Percentiles rank a stretch among this genome's conserved stretches.
Evolutionary conservation across 1,284 basidiomycete species (phyloP).

Genomic region (Pisolithus thermaeus): DNA sequence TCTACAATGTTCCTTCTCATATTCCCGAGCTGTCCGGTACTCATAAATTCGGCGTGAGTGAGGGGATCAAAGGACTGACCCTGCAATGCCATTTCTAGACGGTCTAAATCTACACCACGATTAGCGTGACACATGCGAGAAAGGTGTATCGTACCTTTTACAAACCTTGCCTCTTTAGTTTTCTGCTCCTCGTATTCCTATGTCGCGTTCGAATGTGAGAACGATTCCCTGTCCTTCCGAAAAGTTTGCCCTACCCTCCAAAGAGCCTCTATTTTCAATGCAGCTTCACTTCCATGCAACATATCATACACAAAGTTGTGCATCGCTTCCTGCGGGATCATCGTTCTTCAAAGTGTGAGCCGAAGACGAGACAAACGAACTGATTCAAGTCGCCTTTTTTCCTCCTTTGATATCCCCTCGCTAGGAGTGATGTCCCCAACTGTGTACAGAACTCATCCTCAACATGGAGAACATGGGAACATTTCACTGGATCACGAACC

Average conservation of each 20-base stretch:
- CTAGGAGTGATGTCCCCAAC: constrained; percentile 94
- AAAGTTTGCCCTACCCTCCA: constrained; percentile 58
- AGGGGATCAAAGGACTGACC: constrained; percentile 35
- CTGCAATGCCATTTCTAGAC: constrained; percentile 89
- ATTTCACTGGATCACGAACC: constrained; percentile 32
- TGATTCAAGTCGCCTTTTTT: constrained; percentile 75
- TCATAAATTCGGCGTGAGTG: background rate
- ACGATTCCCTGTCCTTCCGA: background rate
- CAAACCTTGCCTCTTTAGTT: constrained; percentile 82
- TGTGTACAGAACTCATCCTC: constrained; percentile 15
- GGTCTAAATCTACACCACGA: constrained; percentile 67
- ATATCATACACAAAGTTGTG: constrained; percentile 86
- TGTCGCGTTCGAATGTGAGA: constrained; percentile 1
- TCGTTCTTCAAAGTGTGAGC: background rate
- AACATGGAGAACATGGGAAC: background rate
- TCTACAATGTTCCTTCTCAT: constrained; percentile 49
- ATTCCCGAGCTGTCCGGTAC: constrained; percentile 56
- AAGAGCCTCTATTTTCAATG: constrained; percentile 69
- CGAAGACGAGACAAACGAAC: constrained; percentile 32
- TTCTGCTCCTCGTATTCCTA: constrained; percentile 88
- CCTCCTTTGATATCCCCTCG: constrained; percentile 77
- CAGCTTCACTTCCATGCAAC: constrained; percentile 77
- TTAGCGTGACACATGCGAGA: background rate
- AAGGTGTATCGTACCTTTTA: constrained; percentile 63
- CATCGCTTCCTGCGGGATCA: constrained; percentile 71